Evolutionary conservation across 1,139 yeast species (phyloP).

Genomic region (Yamadazyma dushanensis): DNA sequence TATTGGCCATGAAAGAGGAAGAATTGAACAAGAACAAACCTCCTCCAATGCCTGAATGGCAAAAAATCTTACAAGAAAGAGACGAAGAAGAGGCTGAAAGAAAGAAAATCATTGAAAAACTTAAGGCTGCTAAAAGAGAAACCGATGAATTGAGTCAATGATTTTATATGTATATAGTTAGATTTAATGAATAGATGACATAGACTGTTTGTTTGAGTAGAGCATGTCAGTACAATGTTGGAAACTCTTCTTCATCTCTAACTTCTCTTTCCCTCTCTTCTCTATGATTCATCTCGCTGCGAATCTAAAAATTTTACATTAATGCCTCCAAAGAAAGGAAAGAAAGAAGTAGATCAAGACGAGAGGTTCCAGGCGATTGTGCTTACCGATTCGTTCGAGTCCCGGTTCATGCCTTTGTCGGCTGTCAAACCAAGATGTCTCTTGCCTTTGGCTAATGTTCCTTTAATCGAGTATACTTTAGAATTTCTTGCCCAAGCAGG

Average conservation of each 20-base stretch:
- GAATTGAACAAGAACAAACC: slow-evolving; percentile 41
- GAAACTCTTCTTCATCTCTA: too few relatives aligned
- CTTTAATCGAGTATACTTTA: slow-evolving; percentile 89
- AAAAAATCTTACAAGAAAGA: slow-evolving; percentile 25
- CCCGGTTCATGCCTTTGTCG: slow-evolving; percentile 90
- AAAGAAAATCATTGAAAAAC: slow-evolving; percentile 8
- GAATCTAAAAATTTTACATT: slow-evolving; percentile 1
- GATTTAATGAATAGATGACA: background rate
- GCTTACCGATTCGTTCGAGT: slow-evolving; percentile 88
- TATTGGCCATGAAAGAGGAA: slow-evolving; percentile 63
- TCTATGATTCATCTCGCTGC: too few relatives aligned
- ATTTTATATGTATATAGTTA: background rate
- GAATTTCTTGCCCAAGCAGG: slow-evolving; percentile 92
- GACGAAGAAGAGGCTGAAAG: slow-evolving; percentile 24
- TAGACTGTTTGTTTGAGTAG: too few relatives aligned
- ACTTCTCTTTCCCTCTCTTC: too few relatives aligned
- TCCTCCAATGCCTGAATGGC: slow-evolving; percentile 44
- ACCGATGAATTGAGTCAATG: slow-evolving; percentile 7
- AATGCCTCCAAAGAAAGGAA: slow-evolving; percentile 52
- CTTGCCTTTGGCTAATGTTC: slow-evolving; percentile 88
- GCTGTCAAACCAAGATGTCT: slow-evolving; percentile 84
- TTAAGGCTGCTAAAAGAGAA: slow-evolving; percentile 8
- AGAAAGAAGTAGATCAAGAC: slow-evolving; percentile 61
- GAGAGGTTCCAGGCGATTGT: slow-evolving; percentile 90
- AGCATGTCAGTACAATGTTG: too few relatives aligned